Conservation (phyloP, 176 grass and related monocot genomes). For the Coix lacrymajobi region DNA sequence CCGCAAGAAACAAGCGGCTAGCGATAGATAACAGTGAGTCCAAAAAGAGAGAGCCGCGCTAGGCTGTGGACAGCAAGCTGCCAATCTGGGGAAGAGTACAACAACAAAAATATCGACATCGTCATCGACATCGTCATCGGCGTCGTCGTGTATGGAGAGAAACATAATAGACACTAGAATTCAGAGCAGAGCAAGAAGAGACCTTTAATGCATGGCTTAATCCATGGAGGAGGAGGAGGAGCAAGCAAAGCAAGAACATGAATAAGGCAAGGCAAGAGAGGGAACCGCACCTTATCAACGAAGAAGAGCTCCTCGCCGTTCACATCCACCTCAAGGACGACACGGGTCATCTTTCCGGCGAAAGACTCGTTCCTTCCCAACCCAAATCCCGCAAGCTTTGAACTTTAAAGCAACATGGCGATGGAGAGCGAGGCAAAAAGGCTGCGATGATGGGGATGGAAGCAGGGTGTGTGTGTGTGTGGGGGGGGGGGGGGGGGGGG, state of each 20-base stretch:
- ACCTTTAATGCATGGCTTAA: background rate
- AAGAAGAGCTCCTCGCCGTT: constrained; percentile 84
- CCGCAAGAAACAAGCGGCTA: constrained; percentile 19
- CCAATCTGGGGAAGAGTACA: constrained; percentile 19
- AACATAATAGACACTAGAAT: background rate
- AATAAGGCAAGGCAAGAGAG: background rate
- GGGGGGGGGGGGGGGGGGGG: no score
- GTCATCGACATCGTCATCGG: background rate
- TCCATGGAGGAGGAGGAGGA: background rate
- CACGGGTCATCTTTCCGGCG: constrained; percentile 48
- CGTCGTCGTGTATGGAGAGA: background rate
- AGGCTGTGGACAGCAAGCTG: constrained; percentile 2
- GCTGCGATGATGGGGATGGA: constrained; percentile 44
- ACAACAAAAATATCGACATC: background rate
- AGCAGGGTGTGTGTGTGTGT: no score
- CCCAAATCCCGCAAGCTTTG: background rate
- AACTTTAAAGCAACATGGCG: constrained; percentile 42
- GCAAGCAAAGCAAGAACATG: background rate
- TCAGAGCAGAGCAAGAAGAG: background rate
- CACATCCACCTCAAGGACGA: constrained; percentile 78
- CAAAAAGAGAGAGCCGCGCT: background rate
- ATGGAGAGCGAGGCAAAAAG: constrained; percentile 3
- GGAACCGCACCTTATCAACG: constrained; percentile 50
- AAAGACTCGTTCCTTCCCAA: background rate
- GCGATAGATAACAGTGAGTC: background rate